Conservation (phyloP, 768 basidiomycete species). For the Leccinum sublutescens region DNA sequence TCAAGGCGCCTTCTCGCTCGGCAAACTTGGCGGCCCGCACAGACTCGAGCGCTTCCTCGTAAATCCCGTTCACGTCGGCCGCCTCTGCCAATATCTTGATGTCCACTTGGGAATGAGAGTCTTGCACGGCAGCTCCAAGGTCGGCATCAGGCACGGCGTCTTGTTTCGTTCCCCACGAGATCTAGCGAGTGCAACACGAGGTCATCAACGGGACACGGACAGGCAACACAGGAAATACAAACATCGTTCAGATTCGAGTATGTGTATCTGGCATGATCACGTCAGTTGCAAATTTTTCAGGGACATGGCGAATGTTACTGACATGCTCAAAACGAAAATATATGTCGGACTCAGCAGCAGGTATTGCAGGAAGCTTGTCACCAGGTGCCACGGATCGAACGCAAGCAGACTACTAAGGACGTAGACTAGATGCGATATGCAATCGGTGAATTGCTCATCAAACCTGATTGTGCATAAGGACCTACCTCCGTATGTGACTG, state of each 20-base stretch:
- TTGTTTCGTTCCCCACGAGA: slow-evolving; percentile 97
- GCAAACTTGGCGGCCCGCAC: slow-evolving; percentile 54
- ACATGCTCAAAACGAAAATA: slow-evolving; percentile 78
- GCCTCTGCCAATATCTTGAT: slow-evolving; percentile 82
- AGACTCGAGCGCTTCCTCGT: slow-evolving; percentile 80
- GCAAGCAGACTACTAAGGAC: slow-evolving; percentile 75
- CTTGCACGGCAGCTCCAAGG: slow-evolving; percentile 80
- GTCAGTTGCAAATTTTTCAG: slow-evolving; percentile 17
- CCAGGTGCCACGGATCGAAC: slow-evolving; percentile 94
- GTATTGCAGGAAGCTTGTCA: slow-evolving; percentile 90
- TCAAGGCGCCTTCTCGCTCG: slow-evolving; percentile 10
- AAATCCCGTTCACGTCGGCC: slow-evolving; percentile 79
- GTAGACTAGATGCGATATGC: slow-evolving; percentile 51
- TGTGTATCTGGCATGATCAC: slow-evolving; percentile 58
- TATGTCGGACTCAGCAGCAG: slow-evolving; percentile 82
- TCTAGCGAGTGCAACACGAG: slow-evolving; percentile 39
- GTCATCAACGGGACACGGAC: slow-evolving; percentile 11
- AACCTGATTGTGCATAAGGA: neutral
- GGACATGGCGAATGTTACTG: slow-evolving; percentile 24
- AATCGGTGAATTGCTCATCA: neutral
- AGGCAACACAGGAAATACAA: slow-evolving; percentile 5
- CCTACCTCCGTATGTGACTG: slow-evolving; percentile 81
- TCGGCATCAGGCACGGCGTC: slow-evolving; percentile 70
- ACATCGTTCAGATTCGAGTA: slow-evolving; percentile 87
- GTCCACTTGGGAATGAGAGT: slow-evolving; percentile 54